Evolutionary conservation across 371 early-diverging fungal species (phyloP), one percentile per base, ranked within the genome.

Genomic region (Pancytospora philotis): DNA sequence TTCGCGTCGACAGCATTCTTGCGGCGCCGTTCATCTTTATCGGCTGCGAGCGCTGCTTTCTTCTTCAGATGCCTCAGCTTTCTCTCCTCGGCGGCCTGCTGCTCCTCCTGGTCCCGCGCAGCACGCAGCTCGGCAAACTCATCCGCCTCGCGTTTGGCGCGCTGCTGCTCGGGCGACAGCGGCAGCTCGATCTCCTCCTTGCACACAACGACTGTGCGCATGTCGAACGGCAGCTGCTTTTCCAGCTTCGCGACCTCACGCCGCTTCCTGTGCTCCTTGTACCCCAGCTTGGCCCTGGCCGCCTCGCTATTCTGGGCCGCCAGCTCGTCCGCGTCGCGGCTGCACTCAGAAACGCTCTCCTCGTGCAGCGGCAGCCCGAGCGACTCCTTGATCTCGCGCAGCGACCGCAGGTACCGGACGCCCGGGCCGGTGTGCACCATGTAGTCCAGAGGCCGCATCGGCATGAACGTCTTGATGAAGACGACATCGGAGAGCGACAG

Each of bases 361-460:
- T 90, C 89, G 6, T 87, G 87, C 30, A 87, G 81, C 36, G 91
- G 85, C 89, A 94, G 30, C 62, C 41, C 81, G 74, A 79, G 85
- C 45, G 45, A 41, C 45, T 41, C 45, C 22, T 41, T 41, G 22
- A 41, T 41, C 85, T 72, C 82, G 79, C 37, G 84, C 83, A 64
- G 55, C 89, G 83, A 49, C 87, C 90, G 32, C 89, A 90, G 53
- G 91, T 91, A 94, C 82, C 86, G 90, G 79, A 87, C 86, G 73
- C 89, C 87, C 62, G 90, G 90, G 74, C 88, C 87, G 58, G 93
- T 86, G 19, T 91, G 89, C 78, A 90, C 89, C 91, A 94, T 95
- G 3, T 95, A 92, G 52, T 92, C 84, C 74, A 96, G 82, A 80
- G 94, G 93, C 22, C 95, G 88, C 81, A 95, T 93, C 8, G 55